Evolutionary conservation across 352 stramenopile genomes (phyloP), one percentile per base, ranked within the genome.

Genomic region (Phytophthora kernoviae): DNA sequence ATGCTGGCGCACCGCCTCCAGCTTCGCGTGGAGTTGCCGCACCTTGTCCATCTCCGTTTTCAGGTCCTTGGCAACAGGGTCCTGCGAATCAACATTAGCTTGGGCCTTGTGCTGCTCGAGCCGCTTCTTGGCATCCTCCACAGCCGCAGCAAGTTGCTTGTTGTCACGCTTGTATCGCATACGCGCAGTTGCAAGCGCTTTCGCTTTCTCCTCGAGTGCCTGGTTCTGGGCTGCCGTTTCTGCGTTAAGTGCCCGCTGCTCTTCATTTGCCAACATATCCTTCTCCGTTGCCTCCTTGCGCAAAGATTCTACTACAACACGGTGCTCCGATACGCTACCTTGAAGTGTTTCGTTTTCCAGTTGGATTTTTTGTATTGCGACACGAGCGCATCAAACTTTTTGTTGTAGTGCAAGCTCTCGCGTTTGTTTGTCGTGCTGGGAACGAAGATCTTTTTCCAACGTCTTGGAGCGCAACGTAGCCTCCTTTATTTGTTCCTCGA

Each of bases 131-230:
- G 84, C 84, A 27, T 91, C 82, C 32, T 96, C 84, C 1, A 96
- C 77, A 11, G 84, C 84, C 2, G 69, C 68, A 5, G 79, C 75
- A 27, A 96, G 81, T 22, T 81, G 64, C 44, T 94, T 93, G 54
- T 96, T 96, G 68, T 96, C 87, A 32, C 85, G 84, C 67, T 96
- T 94, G 77, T 94, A 96, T 58, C 87, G 87, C 76, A 96, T 89
- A 8, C 87, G 83, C n/a, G 87, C 84, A 46, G 87, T 94, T 42
- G 83, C 84, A 39, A 96, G 69, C 15, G 87, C 84, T 57, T 96
- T 96, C 2, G 87, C 87, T 52, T 96, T 96, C 44, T 96, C 85
- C 58, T 96, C 87, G 9, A 96, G 70, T 21, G 84, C 81, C 56
- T 94, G 84, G 47, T 96, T 96, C 24, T 87, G 84, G 5, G 87